phyloP scores from a whole-genome alignment of 345 rosid species.

The Melastoma malabathricum region DNA sequence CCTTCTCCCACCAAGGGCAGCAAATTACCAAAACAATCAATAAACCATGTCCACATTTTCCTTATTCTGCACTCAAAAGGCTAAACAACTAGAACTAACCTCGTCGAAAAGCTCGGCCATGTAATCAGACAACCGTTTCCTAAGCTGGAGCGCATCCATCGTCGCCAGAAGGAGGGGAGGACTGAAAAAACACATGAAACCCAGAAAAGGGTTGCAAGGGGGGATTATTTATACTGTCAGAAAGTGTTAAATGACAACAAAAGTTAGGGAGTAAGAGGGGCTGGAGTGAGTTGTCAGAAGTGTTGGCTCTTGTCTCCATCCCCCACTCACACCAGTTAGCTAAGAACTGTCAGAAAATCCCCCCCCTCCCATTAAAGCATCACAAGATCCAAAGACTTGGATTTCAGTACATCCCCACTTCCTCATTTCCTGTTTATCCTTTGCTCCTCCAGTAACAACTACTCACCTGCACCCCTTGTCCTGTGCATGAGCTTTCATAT shows the following conservation, averaged over 20 bases:
- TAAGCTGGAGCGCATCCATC: slow-evolving; percentile 45
- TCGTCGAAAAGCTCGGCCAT: slow-evolving; percentile 33
- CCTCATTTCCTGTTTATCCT: too few relatives aligned
- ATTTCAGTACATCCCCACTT: too few relatives aligned
- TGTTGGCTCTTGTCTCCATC: too few relatives aligned
- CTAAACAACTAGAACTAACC: slow-evolving; percentile 16
- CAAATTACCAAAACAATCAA: background rate
- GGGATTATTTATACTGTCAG: background rate
- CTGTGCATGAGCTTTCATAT: too few relatives aligned
- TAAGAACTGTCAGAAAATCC: too few relatives aligned
- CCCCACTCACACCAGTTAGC: too few relatives aligned
- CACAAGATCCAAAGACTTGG: too few relatives aligned
- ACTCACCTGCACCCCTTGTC: too few relatives aligned
- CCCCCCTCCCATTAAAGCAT: too few relatives aligned
- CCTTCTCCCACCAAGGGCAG: slow-evolving; percentile 15
- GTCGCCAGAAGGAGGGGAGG: background rate
- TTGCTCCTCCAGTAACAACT: too few relatives aligned
- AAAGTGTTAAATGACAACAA: background rate
- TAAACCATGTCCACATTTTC: background rate
- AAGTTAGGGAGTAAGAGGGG: background rate
- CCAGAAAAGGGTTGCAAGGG: slow-evolving; percentile 1
- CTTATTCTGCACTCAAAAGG: background rate
- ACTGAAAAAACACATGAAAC: background rate
- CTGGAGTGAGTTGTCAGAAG: too few relatives aligned
- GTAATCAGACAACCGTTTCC: slow-evolving; percentile 32